Evolutionary conservation across 2,329 filamentous ascomycete genomes (phyloP), one percentile per base, ranked within the genome.

Genomic region (Sporothrix mexicana): DNA sequence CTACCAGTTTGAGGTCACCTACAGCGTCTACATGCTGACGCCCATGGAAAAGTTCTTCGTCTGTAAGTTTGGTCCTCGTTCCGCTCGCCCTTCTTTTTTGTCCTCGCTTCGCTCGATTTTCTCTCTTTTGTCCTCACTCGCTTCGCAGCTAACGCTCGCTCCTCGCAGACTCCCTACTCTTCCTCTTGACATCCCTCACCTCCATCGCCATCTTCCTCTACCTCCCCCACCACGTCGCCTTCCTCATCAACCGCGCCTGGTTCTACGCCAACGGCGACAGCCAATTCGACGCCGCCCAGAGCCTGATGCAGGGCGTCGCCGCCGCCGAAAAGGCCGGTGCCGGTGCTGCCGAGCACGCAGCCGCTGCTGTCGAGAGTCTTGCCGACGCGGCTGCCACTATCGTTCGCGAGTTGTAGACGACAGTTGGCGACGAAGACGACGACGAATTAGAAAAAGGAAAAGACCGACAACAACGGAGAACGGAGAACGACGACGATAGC

Each of bases 1-100:
- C 81, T 98, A 98, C 86, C 96, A 98, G 86, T 94, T 98, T 81
- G 96, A 99, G 85, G 95, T 98, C 81, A 98, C 95, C 13, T 96
- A 97, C 83, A 92, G 93, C 74, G 88, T 98, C 36, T 98, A 99
- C 87, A 98, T 99, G 93, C 92, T 98, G 78, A 98, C 95, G 51
- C 92, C 94, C 1, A 94, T 92, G 70, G 96, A 99, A 86, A 97
- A 97, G 82, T 95, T 97, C 83, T 91, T 97, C 78, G 97, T 98
- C 84, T 98, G 96, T 98, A 88, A 55, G 51, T 55, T 36, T 10
- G 9, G 12, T 51, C 47, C 47, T 51, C 47, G 47, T 20, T 51
- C 3, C 15, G 47, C 47, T 51, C 17, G 64, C 3, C n/a, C 30
- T 36, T 9, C 57, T 41, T 15, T 13, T 3, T 45, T 45, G 25